A percentile compares a stretch with the other conserved stretches of the same genome.
Evolutionary conservation across 305 asterid species (phyloP).

Genomic region (Rubia peregrina): DNA sequence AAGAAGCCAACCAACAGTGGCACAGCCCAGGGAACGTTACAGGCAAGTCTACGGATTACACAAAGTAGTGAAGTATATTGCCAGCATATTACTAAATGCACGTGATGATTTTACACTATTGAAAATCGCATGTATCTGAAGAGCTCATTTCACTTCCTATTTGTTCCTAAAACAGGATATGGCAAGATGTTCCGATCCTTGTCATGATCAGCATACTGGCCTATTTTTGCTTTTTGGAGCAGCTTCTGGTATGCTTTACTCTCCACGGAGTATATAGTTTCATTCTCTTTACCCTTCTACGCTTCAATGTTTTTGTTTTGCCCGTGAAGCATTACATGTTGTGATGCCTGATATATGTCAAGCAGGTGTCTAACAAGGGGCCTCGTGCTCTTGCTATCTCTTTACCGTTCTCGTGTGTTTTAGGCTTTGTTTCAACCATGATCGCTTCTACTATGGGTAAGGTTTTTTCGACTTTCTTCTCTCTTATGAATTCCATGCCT

Average conservation of each 20-base stretch:
- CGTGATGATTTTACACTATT: neutral
- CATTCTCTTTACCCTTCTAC: constrained; percentile 5
- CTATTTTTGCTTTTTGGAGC: constrained; percentile 95
- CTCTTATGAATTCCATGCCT: neutral
- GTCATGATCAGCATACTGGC: constrained; percentile 98
- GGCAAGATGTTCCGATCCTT: constrained; percentile 95
- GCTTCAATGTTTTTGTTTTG: neutral
- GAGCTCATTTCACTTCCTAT: constrained; percentile 2
- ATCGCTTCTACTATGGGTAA: constrained; percentile 94
- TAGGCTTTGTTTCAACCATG: constrained; percentile 88
- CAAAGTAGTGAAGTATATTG: neutral
- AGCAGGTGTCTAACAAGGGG: constrained; percentile 77
- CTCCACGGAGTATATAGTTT: constrained; percentile 1
- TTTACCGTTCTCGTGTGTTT: constrained; percentile 79
- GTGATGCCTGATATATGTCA: constrained; percentile 5
- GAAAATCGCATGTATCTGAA: neutral
- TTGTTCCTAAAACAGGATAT: constrained; percentile 47
- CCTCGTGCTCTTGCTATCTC: constrained; percentile 91
- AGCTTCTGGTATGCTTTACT: constrained; percentile 67
- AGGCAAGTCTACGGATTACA: constrained; percentile 47
- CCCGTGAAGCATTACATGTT: neutral
- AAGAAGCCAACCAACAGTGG: constrained; percentile 43
- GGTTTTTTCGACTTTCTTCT: constrained; percentile 13
- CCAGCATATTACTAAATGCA: neutral
- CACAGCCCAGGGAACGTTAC: constrained; percentile 61